Evolutionary conservation across 345 rosid species (phyloP).

Genomic region (Euphorbia tirucalli): DNA sequence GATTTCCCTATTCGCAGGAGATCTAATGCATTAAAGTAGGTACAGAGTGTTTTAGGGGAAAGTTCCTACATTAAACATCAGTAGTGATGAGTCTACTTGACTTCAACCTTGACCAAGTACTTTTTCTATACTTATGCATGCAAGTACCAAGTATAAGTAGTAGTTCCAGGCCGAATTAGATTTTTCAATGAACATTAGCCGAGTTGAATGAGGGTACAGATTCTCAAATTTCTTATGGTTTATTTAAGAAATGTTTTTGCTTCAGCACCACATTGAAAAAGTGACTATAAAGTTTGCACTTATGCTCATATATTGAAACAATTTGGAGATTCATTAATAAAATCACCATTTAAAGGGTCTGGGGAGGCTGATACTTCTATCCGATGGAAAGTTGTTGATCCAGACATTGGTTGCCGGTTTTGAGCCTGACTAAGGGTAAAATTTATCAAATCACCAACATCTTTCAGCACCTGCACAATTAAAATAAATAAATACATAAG

Average conservation of each 20-base stretch:
- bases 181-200: neutral
- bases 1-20: neutral
- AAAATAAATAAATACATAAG: no score
- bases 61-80: neutral
- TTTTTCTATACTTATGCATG: neutral
- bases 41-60: neutral
- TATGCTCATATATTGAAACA: slow-evolving; percentile 3
- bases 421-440: slow-evolving; percentile 72
- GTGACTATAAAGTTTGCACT: neutral
- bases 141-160: neutral
- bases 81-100: neutral
- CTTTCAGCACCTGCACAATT: slow-evolving; percentile 69
- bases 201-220: neutral
- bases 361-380: slow-evolving; percentile 58
- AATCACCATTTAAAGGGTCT: slow-evolving; percentile 78
- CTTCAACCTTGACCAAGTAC: neutral
- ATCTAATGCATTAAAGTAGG: neutral
- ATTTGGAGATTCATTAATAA: slow-evolving; percentile 16
- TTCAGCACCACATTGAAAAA: neutral
- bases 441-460: slow-evolving; percentile 75
- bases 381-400: slow-evolving; percentile 79
- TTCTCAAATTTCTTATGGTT: neutral
- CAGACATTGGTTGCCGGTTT: slow-evolving; percentile 64
- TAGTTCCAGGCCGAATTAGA: neutral
- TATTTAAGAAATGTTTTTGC: neutral